Conservation (phyloP, 2,329 filamentous ascomycete species). For the Venturia asperata region DNA sequence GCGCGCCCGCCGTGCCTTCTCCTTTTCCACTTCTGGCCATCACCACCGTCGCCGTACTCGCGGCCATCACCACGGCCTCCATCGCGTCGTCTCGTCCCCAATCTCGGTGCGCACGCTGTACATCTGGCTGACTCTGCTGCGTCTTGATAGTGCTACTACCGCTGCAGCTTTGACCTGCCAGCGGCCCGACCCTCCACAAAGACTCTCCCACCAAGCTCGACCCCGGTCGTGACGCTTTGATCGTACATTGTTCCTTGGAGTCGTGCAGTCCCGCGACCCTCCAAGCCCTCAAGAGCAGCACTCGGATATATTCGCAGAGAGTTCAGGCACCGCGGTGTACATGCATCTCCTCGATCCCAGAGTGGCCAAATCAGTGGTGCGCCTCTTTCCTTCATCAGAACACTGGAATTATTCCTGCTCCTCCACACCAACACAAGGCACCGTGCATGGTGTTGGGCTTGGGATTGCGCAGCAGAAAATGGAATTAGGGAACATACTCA, state of each 20-base stretch:
- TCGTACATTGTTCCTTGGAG: conserved; percentile 11
- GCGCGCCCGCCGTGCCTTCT: conserved; percentile 14
- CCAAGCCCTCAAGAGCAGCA: conserved; percentile 3
- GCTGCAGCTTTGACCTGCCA: conserved; percentile 19
- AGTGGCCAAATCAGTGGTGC: conserved; percentile 21
- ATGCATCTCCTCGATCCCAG: conserved; percentile 19
- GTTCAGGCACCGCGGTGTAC: conserved; percentile 17
- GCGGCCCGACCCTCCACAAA: conserved; percentile 19
- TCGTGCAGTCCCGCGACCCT: conserved; percentile 9
- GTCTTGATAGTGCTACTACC: conserved; percentile 17
- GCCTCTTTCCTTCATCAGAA: conserved; percentile 19
- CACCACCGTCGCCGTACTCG: conserved; percentile 12
- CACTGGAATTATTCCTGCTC: conserved; percentile 19
- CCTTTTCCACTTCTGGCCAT: conserved; percentile 14
- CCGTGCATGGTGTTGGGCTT: conserved; percentile 17
- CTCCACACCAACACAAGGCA: conserved; percentile 18
- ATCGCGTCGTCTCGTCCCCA: conserved; percentile 11
- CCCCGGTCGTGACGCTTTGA: conserved; percentile 17
- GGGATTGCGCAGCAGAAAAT: conserved; percentile 23
- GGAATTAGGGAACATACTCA: conserved; percentile 38
- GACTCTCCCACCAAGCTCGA: conserved; percentile 12
- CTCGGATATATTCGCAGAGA: conserved; percentile 11
- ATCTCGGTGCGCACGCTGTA: conserved; percentile 8
- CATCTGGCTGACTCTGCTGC: conserved; percentile 15
- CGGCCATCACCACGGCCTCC: background rate